These are phyloP conservation scores for Bathelium albidoporum DNA, from an alignment of 495 filamentous ascomycete genomes.

Conservation along the genomic window DNA sequence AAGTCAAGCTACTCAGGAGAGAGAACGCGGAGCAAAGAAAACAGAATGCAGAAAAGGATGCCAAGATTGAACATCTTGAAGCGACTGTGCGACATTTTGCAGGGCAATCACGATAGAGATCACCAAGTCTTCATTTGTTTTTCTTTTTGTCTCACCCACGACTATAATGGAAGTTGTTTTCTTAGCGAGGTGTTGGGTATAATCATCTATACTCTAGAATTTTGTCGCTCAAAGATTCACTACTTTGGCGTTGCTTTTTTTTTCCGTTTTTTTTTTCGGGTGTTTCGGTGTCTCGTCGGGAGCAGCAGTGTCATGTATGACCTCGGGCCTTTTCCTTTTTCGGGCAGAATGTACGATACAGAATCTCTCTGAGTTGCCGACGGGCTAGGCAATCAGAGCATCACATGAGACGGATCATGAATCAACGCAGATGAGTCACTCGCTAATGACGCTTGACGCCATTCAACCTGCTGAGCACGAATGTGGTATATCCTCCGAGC, in stretches of 20 bases:
- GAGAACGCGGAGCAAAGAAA: slow-evolving; percentile 40
- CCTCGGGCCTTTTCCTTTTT: neutral
- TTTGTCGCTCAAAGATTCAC: too few relatives aligned
- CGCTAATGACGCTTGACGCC: neutral
- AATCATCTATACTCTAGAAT: neutral
- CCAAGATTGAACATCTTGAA: slow-evolving; percentile 22
- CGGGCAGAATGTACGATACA: neutral
- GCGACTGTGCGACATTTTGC: slow-evolving; percentile 13
- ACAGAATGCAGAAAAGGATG: slow-evolving; percentile 19
- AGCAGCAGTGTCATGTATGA: neutral
- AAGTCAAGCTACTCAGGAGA: slow-evolving; percentile 45
- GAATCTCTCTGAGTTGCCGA: neutral
- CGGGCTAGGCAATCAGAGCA: neutral
- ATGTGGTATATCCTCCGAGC: neutral
- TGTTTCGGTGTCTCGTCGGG: neutral
- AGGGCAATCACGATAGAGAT: neutral
- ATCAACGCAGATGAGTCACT: neutral
- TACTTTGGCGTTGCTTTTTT: neutral
- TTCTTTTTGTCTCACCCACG: neutral
- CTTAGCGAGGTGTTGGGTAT: slow-evolving; percentile 1
- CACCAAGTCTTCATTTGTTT: neutral
- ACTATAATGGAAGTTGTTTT: neutral
- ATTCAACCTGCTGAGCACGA: neutral
- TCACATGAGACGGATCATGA: neutral
- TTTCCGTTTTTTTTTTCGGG: neutral